Evolutionary conservation across 257 asterid species (phyloP).

Genomic region (Lithospermum erythrorhizon): DNA sequence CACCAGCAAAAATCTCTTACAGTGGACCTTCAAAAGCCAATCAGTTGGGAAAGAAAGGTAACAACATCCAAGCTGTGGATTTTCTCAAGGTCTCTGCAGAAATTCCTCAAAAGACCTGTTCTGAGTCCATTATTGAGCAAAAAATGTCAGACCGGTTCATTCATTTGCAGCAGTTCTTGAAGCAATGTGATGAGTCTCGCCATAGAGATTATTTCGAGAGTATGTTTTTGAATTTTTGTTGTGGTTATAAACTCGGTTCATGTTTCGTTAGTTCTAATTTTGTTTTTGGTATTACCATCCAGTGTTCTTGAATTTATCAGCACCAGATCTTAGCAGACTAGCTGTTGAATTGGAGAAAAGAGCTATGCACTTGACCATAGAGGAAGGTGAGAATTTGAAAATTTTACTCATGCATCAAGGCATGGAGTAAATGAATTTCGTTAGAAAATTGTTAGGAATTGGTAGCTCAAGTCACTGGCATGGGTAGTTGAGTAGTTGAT

Average conservation of each 20-base stretch:
- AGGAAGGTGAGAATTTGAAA: slow-evolving; percentile 47
- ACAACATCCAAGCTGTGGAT: slow-evolving; percentile 27
- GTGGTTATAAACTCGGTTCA: slow-evolving; percentile 7
- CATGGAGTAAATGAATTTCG: not conserved
- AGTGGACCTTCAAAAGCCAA: slow-evolving; percentile 38
- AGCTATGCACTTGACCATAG: slow-evolving; percentile 51
- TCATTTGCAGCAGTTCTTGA: slow-evolving; percentile 62
- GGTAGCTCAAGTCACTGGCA: too few species aligned
- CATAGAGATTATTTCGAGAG: slow-evolving; percentile 48
- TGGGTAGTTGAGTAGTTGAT: too few species aligned
- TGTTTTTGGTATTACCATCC: slow-evolving; percentile 25
- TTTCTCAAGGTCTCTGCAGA: slow-evolving; percentile 36
- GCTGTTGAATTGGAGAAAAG: slow-evolving; percentile 76
- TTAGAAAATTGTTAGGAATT: too few species aligned
- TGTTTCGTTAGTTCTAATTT: slow-evolving; percentile 5
- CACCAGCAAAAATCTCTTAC: slow-evolving; percentile 28
- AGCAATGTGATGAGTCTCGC: slow-evolving; percentile 57
- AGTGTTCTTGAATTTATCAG: slow-evolving; percentile 53
- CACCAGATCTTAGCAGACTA: slow-evolving; percentile 62
- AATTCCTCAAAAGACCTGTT: slow-evolving; percentile 25
- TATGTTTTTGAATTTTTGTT: slow-evolving; percentile 33
- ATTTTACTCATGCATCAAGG: not conserved
- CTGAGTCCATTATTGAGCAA: slow-evolving; percentile 35
- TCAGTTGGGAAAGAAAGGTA: slow-evolving; percentile 29
- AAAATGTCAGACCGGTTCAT: slow-evolving; percentile 48